A percentile compares a stretch with the other conserved stretches of the same genome.
Evolutionary conservation across 202 grass and related monocot species (phyloP).

Genomic region (Hordeum pubiflorum): DNA sequence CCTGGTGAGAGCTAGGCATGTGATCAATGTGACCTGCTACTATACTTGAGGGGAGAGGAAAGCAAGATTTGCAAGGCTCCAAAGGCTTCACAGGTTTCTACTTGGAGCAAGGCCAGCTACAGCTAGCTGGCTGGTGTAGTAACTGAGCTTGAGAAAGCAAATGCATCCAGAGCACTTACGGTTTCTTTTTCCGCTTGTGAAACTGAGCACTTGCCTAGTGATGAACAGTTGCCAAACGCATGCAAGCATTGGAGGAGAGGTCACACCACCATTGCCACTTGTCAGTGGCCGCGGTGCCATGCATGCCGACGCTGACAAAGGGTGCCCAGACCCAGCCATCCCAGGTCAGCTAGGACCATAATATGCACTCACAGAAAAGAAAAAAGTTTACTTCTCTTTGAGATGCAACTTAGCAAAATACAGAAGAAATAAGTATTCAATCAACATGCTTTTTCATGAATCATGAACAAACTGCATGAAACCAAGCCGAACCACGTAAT

Average conservation of each 20-base stretch:
- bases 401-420: no score
- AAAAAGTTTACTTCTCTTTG: neutral
- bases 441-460: no score
- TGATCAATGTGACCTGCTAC: neutral
- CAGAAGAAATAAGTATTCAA: no score
- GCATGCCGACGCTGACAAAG: neutral
- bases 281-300: neutral
- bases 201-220: neutral
- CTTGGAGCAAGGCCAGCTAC: neutral
- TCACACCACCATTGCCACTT: constrained; percentile 1
- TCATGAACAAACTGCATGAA: no score
- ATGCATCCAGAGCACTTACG: neutral
- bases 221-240: constrained; percentile 12
- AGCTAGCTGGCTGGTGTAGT: neutral
- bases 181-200: neutral
- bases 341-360: neutral
- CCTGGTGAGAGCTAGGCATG: neutral
- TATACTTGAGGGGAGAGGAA: neutral
- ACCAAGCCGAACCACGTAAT: neutral
- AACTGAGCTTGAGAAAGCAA: neutral
- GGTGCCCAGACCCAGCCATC: neutral
- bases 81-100: constrained; percentile 17
- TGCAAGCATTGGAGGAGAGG: neutral
- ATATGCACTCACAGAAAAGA: neutral
- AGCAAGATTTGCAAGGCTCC: neutral